These are phyloP conservation scores for Kuraishia capsulata DNA, from an alignment of 805 yeast species.

Conservation along the genomic window DNA sequence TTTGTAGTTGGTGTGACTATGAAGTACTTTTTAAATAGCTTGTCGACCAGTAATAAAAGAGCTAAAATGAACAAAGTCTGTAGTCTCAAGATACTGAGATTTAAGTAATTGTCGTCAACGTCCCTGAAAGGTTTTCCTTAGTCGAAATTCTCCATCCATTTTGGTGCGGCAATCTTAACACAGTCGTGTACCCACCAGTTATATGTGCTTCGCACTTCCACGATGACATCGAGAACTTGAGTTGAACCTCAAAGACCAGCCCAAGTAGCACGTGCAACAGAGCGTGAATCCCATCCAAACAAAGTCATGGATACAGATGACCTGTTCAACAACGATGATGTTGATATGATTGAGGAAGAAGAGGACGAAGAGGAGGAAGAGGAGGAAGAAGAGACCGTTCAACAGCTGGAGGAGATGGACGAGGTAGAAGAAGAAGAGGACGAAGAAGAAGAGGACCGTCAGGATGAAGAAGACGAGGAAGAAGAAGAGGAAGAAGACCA, in stretches of 20 bases:
- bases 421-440: constrained; percentile 16
- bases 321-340: constrained; percentile 9
- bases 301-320: constrained; percentile 7
- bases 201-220: no score
- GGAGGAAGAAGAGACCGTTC: constrained; percentile 16
- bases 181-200: no score
- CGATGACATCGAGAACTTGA: no score
- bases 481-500: constrained; percentile 21
- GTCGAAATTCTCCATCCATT: no score
- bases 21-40: background rate
- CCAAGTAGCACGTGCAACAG: no score
- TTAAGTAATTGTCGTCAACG: no score
- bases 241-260: no score
- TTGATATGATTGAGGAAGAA: constrained; percentile 15
- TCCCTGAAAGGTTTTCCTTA: no score
- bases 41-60: background rate
- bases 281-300: background rate
- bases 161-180: no score
- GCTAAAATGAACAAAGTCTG: no score
- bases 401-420: constrained; percentile 14
- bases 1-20: constrained; percentile 5
- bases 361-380: constrained; percentile 15
- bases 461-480: constrained; percentile 15
- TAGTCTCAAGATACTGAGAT: no score
- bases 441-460: constrained; percentile 17